These are phyloP conservation scores for Bruguiera sexangula DNA, from an alignment of 345 rosid genomes.

Conservation along the genomic window DNA sequence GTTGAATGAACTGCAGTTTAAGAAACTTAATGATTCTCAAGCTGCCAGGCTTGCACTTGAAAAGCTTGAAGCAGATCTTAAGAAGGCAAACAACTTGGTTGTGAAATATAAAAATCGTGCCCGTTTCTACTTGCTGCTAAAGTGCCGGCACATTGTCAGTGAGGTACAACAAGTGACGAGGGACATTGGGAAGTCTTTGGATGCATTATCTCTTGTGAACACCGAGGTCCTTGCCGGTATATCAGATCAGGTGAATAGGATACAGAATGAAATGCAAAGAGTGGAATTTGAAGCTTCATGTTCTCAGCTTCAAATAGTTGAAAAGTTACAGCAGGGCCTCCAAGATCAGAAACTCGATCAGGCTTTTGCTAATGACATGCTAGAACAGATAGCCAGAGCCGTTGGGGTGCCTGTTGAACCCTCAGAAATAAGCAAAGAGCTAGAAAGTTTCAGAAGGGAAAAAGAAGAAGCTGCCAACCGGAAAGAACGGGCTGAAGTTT, in stretches of 20 bases:
- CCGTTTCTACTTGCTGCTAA: slow-evolving; percentile 57
- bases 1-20: slow-evolving; percentile 51
- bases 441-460: slow-evolving; percentile 58
- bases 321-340: slow-evolving; percentile 56
- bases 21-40: slow-evolving; percentile 50
- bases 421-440: slow-evolving; percentile 59
- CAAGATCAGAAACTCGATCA: slow-evolving; percentile 57
- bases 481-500: slow-evolving; percentile 61
- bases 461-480: slow-evolving; percentile 57
- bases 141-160: slow-evolving; percentile 51
- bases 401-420: slow-evolving; percentile 70
- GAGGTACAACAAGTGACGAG: slow-evolving; percentile 68
- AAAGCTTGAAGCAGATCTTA: slow-evolving; percentile 54
- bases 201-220: slow-evolving; percentile 46
- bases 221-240: slow-evolving; percentile 54
- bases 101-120: slow-evolving; percentile 54
- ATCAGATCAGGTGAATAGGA: slow-evolving; percentile 52
- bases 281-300: slow-evolving; percentile 53
- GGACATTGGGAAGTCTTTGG: slow-evolving; percentile 59
- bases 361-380: slow-evolving; percentile 60
- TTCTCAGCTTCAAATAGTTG: slow-evolving; percentile 53
- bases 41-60: slow-evolving; percentile 54
- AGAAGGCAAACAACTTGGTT: slow-evolving; percentile 54
- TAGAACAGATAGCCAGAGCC: slow-evolving; percentile 60
- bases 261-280: slow-evolving; percentile 68